Percentiles rank a stretch among this genome's conserved stretches.
Evolutionary conservation across 78 protist genomes (phyloP).

Genomic region (Neovahlkampfia damariscottae): DNA sequence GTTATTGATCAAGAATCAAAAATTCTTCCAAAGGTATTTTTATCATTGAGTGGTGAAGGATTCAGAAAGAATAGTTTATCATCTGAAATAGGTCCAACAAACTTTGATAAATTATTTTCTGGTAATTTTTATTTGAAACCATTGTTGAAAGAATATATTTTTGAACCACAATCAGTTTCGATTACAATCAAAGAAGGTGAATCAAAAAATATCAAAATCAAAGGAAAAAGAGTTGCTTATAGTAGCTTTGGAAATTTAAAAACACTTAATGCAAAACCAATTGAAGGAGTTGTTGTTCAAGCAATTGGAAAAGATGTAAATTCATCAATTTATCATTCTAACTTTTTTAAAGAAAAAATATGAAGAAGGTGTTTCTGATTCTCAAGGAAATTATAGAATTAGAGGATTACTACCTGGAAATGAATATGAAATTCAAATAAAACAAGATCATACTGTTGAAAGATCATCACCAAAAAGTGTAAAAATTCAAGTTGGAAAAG

Average conservation of each 20-base stretch:
- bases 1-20: too few relatives aligned
- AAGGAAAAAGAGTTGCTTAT: neutral
- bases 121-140: neutral
- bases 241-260: neutral
- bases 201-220: neutral
- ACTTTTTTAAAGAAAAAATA: too few relatives aligned
- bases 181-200: neutral
- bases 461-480: neutral
- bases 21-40: too few relatives aligned
- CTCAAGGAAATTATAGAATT: neutral
- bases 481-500: too few relatives aligned
- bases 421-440: neutral
- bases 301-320: neutral
- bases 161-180: neutral
- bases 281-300: neutral
- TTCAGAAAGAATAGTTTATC: too few relatives aligned
- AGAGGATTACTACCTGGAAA: neutral
- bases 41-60: too few relatives aligned
- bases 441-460: neutral
- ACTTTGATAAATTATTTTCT: neutral
- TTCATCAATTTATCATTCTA: too few relatives aligned
- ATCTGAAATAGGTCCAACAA: too few relatives aligned
- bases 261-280: neutral
- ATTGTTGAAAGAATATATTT: neutral
- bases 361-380: neutral